Evolutionary conservation across 345 rosid species (phyloP).

Genomic region (Gossypium arboreum): DNA sequence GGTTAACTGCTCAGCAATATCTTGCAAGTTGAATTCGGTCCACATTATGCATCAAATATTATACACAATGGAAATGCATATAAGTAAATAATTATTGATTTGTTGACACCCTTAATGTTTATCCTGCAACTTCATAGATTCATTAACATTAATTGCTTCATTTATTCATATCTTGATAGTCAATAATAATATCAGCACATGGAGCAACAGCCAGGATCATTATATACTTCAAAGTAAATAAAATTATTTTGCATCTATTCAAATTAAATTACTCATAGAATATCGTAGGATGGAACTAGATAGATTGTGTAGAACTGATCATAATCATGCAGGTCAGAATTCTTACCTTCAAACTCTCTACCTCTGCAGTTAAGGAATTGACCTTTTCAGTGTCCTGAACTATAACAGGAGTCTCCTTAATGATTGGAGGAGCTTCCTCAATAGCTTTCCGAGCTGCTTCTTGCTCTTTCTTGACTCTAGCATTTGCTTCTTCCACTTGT

Average conservation of each 20-base stretch:
- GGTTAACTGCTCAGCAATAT: not conserved
- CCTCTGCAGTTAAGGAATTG: conserved; percentile 58
- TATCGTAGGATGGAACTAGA: not conserved
- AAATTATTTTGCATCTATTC: not conserved
- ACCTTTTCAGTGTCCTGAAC: conserved; percentile 91
- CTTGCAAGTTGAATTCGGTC: not conserved
- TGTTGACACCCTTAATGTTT: not conserved
- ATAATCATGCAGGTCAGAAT: conserved; percentile 10
- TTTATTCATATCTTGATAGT: not conserved
- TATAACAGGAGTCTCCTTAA: conserved; percentile 90
- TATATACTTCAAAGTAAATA: not conserved
- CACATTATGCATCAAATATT: not conserved
- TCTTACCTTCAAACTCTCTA: conserved; percentile 80
- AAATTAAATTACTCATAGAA: not conserved
- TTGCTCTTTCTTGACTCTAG: conserved; percentile 63
- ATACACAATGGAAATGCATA: not conserved
- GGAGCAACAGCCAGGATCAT: not conserved
- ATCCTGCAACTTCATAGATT: not conserved
- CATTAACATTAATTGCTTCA: not conserved
- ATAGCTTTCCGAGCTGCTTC: conserved; percentile 92
- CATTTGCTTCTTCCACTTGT: conserved; percentile 90
- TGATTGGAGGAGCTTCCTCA: conserved; percentile 94
- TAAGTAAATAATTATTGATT: not conserved
- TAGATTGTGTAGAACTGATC: not conserved
- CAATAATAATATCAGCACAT: not conserved